Conservation (phyloP, 2,329 filamentous ascomycete genomes). For the Fusarium nanum region DNA sequence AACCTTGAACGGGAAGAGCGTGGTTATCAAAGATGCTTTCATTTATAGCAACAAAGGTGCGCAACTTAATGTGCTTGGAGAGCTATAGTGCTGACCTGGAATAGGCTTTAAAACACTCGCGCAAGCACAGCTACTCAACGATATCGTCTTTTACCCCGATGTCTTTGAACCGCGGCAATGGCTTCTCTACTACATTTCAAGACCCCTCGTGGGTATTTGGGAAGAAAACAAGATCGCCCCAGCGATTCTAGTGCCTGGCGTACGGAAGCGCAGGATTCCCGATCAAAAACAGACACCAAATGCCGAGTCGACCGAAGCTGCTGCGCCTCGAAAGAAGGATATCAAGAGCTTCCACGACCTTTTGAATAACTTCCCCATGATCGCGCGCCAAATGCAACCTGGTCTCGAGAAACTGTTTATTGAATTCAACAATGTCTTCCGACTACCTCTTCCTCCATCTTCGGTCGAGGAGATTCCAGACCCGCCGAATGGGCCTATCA, state of each 20-base stretch:
- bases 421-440: conserved; percentile 87
- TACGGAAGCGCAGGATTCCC: conserved; percentile 53
- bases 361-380: conserved; percentile 91
- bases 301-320: conserved; percentile 56
- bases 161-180: conserved; percentile 91
- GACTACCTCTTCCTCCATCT: conserved; percentile 80
- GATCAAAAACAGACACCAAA: conserved; percentile 53
- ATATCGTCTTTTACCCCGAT: conserved; percentile 89
- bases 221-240: conserved; percentile 79
- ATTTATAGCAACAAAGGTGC: conserved; percentile 96
- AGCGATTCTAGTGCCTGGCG: conserved; percentile 67
- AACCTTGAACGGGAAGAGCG: conserved; percentile 90
- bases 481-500: conserved; percentile 67
- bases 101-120: conserved; percentile 90
- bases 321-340: conserved; percentile 78
- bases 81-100: conserved; percentile 39
- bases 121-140: conserved; percentile 86
- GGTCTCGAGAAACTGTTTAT: conserved; percentile 90
- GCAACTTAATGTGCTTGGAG: not conserved
- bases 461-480: conserved; percentile 70
- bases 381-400: conserved; percentile 93
- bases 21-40: conserved; percentile 92
- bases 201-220: conserved; percentile 84
- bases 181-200: conserved; percentile 96
- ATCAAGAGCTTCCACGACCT: conserved; percentile 92